Percentiles rank a stretch among this genome's conserved stretches.
Conservation (phyloP, 495 filamentous ascomycete genomes). For the Niebla homalea region DNA sequence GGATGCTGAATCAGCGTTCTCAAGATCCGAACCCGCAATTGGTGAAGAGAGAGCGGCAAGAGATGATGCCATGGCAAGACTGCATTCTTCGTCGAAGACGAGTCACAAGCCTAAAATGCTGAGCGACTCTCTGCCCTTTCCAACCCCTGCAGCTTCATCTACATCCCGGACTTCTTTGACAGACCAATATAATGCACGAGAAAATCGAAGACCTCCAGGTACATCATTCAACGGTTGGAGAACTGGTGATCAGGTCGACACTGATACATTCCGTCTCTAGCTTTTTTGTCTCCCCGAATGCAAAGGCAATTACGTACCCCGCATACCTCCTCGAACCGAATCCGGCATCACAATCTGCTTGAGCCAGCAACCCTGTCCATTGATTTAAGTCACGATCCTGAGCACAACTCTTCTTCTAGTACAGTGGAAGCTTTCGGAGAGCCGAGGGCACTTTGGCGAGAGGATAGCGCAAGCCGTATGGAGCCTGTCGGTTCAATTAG, state of each 20-base stretch:
- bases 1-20: conserved; percentile 6
- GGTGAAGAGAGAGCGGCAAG: conserved; percentile 5
- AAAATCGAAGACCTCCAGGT: conserved; percentile 18
- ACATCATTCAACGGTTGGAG: conserved; percentile 6
- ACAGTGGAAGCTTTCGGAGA: conserved; percentile 39
- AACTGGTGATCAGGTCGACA: background rate
- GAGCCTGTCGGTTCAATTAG: conserved; percentile 36
- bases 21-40: conserved; percentile 14
- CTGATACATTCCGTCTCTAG: background rate
- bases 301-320: conserved; percentile 7
- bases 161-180: conserved; percentile 13
- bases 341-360: conserved; percentile 11
- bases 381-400: conserved; percentile 2
- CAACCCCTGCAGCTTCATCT: conserved; percentile 10
- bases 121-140: conserved; percentile 19
- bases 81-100: conserved; percentile 39
- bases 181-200: conserved; percentile 19
- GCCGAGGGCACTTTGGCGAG: conserved; percentile 43
- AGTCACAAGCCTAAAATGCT: conserved; percentile 37
- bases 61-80: conserved; percentile 40
- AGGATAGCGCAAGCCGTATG: conserved; percentile 37
- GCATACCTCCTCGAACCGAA: conserved; percentile 16
- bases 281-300: background rate
- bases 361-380: conserved; percentile 12
- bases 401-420: conserved; percentile 29